Base-by-base conservation (phyloP, 352 stramenopile genomes). In the Globisporangium apiculatum region DNA sequence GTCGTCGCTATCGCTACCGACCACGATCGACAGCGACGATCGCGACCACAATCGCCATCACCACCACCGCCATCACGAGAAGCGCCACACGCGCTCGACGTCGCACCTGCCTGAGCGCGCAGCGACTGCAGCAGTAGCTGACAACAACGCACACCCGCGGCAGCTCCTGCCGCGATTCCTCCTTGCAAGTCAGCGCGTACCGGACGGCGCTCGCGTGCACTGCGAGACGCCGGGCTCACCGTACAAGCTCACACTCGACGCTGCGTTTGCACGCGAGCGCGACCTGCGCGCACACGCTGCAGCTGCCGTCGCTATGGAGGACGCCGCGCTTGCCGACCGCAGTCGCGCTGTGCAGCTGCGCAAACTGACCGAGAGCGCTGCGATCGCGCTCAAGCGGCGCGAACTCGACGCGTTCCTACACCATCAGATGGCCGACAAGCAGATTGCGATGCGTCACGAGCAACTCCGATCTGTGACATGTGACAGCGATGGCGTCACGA, bases 101-200 rank as follows among this genome's bases (percentile, higher is more conserved):
- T 46, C 49, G 2, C 49, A 52, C 4, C 2, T 51, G 41, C 14
- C 42, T 5, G 48, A 36, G 15, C 24, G 24, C 24, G 24, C 24
- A 31, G 24, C 24, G 24, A 31, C 24, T 31, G 24, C 24, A 31
- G 24, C 24, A 31, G 24, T 31, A 31, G 24, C 24, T 3, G 38
- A 55, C 18, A 12, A 4, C 48, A 7, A 24, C 35, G 11, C 3
- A 5, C 9, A 12, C 3, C 9, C n/a, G 18, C 52, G 40, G 6
- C 71, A 75, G 18, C 66, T 85, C 12, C 54, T 87, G 41, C 77
- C 77, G 0, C 75, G 74, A 1, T 87, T 87, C 55, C 55, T 87
- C 50, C 76, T 14, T 64, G 59, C 18, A 68, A 81, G 51, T 46
- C 58, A 58, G 51, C 54, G 43, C 35, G 46, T 66, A 7, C 65